phyloP scores from a whole-genome alignment of 1,284 basidiomycete genomes.

The Coniophora puteana region DNA sequence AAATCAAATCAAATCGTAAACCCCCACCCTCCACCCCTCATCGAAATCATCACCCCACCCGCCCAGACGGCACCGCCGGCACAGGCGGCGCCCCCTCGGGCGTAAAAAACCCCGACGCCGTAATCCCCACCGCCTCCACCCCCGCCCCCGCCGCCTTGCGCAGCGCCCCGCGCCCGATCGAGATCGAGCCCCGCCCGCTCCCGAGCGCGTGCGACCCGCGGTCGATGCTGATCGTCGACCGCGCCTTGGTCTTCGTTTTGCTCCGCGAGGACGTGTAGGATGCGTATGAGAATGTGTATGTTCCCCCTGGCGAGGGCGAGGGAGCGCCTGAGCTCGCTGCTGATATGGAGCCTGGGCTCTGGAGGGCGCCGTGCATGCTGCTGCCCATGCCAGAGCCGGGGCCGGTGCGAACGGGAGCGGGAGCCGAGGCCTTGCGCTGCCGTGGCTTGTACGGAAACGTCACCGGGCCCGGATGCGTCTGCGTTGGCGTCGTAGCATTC shows the following conservation, averaged over 20 bases:
- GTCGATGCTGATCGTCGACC: slow-evolving; percentile 63
- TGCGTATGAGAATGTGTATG: no score
- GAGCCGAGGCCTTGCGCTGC: slow-evolving; percentile 29
- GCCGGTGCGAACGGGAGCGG: no score
- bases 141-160: slow-evolving; percentile 61
- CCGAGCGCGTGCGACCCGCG: slow-evolving; percentile 28
- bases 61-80: slow-evolving; percentile 15
- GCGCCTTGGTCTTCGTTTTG: slow-evolving; percentile 33
- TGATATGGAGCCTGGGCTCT: no score
- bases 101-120: slow-evolving; percentile 72
- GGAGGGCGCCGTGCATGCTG: no score
- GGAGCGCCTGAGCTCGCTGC: no score
- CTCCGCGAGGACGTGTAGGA: no score
- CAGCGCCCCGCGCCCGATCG: slow-evolving; percentile 57
- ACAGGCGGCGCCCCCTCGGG: slow-evolving; percentile 42
- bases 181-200: slow-evolving; percentile 53
- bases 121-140: slow-evolving; percentile 68
- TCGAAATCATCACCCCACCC: background rate
- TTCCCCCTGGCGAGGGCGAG: no score
- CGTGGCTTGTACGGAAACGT: slow-evolving; percentile 34
- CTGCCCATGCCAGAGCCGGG: no score
- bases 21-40: background rate
- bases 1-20: slow-evolving; percentile 1
- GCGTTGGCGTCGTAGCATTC: slow-evolving; percentile 12
- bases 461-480: slow-evolving; percentile 2